Evolutionary conservation across 2,329 filamentous ascomycete genomes (phyloP).

Genomic region (Beauveria asiatica): DNA sequence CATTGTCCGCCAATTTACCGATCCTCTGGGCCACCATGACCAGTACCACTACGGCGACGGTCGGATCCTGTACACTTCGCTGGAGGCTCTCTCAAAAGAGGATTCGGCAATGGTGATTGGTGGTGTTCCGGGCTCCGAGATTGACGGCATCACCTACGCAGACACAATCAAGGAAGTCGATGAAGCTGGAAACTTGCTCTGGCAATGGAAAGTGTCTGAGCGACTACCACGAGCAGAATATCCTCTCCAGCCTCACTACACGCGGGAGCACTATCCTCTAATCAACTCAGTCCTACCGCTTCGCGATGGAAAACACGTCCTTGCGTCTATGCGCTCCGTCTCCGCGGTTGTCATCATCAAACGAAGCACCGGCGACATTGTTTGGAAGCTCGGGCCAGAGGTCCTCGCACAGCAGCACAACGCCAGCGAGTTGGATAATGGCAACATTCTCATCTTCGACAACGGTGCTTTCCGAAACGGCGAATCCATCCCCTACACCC

Average conservation of each 20-base stretch:
- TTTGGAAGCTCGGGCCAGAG: conserved; percentile 19
- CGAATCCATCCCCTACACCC: conserved; percentile 22
- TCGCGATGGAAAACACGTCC: conserved; percentile 19
- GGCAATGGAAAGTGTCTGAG: conserved; percentile 24
- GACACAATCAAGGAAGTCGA: conserved; percentile 24
- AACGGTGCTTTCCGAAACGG: conserved; percentile 22
- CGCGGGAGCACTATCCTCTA: conserved; percentile 23
- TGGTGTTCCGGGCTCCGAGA: conserved; percentile 19
- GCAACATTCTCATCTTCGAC: conserved; percentile 24
- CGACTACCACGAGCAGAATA: conserved; percentile 19
- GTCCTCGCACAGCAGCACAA: conserved; percentile 23
- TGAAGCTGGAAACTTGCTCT: conserved; percentile 16
- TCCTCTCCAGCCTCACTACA: conserved; percentile 23
- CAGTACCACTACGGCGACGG: conserved; percentile 23
- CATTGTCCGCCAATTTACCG: conserved; percentile 19
- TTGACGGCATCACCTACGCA: conserved; percentile 21
- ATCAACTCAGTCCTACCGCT: conserved; percentile 23
- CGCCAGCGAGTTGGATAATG: conserved; percentile 21
- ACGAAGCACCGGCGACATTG: conserved; percentile 19
- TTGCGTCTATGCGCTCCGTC: conserved; percentile 22
- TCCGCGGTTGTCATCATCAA: conserved; percentile 23
- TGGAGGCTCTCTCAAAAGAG: conserved; percentile 19
- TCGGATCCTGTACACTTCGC: conserved; percentile 19
- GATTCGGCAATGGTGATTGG: conserved; percentile 21
- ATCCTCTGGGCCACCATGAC: conserved; percentile 21